Conservation (phyloP, 192 early-diverging fungal species). For the Coemansia sp. region DNA sequence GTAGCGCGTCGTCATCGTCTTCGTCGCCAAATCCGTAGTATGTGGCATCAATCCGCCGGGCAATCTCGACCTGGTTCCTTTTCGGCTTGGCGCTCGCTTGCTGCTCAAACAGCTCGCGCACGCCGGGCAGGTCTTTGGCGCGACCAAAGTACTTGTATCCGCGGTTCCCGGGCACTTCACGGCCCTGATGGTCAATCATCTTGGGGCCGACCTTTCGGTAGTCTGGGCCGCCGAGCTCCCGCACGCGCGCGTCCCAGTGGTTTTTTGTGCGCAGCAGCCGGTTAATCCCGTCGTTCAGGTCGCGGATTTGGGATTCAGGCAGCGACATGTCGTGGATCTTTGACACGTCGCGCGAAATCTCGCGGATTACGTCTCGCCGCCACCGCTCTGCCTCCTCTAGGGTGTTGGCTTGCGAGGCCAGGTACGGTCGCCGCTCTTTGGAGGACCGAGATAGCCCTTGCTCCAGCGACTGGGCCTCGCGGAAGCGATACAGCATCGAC, state of each 20-base stretch:
- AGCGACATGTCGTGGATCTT: conserved; percentile 87
- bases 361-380: conserved; percentile 83
- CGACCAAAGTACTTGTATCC: conserved; percentile 99
- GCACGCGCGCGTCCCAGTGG: conserved; percentile 87
- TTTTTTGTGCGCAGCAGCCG: conserved; percentile 85
- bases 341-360: conserved; percentile 82
- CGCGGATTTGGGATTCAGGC: conserved; percentile 87
- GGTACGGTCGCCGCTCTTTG: conserved; percentile 68
- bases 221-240: conserved; percentile 89
- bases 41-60: conserved; percentile 79
- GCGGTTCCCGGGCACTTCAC: conserved; percentile 79
- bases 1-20: conserved; percentile 73
- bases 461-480: conserved; percentile 86
- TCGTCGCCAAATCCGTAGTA: conserved; percentile 96
- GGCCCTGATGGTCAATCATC: conserved; percentile 81
- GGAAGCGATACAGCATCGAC: conserved; percentile 97
- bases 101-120: conserved; percentile 85
- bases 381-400: conserved; percentile 85
- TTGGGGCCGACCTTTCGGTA: conserved; percentile 77
- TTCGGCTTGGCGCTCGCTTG: conserved; percentile 40
- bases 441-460: conserved; percentile 63
- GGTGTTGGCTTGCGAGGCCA: conserved; percentile 64
- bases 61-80: conserved; percentile 64
- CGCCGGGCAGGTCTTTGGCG: conserved; percentile 89
- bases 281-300: conserved; percentile 97